Percentiles rank a stretch among this genome's conserved stretches.
phyloP scores from a whole-genome alignment of 306 rosid genomes.

The Glycine latifolia region DNA sequence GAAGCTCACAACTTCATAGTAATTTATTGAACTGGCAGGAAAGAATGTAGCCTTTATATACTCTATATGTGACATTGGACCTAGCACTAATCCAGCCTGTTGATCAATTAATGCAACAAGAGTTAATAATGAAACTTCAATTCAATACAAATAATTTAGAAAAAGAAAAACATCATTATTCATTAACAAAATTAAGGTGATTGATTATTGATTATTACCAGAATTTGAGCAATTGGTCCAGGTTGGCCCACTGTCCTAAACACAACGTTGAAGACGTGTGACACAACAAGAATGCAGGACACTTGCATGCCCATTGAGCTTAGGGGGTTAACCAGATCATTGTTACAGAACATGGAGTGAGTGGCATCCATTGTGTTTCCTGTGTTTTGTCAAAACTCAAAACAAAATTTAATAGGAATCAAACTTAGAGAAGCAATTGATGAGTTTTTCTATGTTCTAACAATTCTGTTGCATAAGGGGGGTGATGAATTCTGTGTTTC shows the following conservation, averaged over 20 bases:
- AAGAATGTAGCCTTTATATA: constrained; percentile 56
- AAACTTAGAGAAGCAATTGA: constrained; percentile 4
- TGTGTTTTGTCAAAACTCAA: neutral
- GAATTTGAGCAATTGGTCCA: constrained; percentile 86
- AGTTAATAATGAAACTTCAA: neutral
- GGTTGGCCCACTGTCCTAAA: constrained; percentile 86
- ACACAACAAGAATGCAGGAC: constrained; percentile 85
- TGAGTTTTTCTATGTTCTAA: constrained; percentile 3
- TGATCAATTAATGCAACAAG: constrained; percentile 23
- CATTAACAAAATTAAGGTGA: neutral
- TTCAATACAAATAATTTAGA: neutral
- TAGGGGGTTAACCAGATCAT: constrained; percentile 73
- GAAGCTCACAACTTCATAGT: constrained; percentile 86
- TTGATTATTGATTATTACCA: constrained; percentile 53
- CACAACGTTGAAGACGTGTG: constrained; percentile 81
- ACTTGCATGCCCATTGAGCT: constrained; percentile 90
- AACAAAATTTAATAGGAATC: constrained; percentile 10
- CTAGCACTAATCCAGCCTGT: constrained; percentile 88
- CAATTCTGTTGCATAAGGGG: neutral
- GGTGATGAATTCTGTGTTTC: constrained; percentile 12
- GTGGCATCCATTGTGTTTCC: constrained; percentile 80
- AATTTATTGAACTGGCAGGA: constrained; percentile 71
- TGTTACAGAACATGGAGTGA: constrained; percentile 64
- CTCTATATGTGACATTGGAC: constrained; percentile 72
- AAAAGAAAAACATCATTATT: neutral